A percentile compares a stretch with the other conserved stretches of the same genome.
Conservation (phyloP, 2,329 filamentous ascomycete species). For the Hypoxylon sp. region DNA sequence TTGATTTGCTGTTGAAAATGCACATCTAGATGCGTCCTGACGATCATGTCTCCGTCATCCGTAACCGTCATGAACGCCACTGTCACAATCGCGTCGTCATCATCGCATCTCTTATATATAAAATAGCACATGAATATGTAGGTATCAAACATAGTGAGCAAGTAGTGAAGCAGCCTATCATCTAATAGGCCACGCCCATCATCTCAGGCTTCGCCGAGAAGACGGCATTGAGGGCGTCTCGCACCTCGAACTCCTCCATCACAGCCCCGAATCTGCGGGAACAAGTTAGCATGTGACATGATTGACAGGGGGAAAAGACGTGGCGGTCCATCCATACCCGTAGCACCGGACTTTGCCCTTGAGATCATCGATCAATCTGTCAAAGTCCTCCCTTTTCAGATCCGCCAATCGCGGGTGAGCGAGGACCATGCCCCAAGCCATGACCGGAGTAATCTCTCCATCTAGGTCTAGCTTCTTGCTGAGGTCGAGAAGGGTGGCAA, state of each 20-base stretch:
- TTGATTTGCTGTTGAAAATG: slow-evolving; percentile 8
- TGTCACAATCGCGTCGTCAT: slow-evolving; percentile 16
- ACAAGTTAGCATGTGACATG: slow-evolving; percentile 31
- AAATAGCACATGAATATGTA: neutral
- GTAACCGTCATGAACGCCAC: slow-evolving; percentile 11
- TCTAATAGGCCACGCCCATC: slow-evolving; percentile 46
- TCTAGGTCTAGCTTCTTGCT: slow-evolving; percentile 87
- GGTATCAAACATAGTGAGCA: neutral
- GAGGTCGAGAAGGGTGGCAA: slow-evolving; percentile 86
- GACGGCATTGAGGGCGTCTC: slow-evolving; percentile 82
- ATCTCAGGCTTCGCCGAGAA: slow-evolving; percentile 70
- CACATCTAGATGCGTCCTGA: slow-evolving; percentile 18
- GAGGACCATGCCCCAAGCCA: slow-evolving; percentile 90
- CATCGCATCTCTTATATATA: slow-evolving; percentile 16
- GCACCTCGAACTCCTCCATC: slow-evolving; percentile 77
- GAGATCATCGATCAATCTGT: slow-evolving; percentile 79
- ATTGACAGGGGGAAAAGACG: too few species aligned
- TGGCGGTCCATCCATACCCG: slow-evolving; percentile 76
- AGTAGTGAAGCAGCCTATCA: neutral
- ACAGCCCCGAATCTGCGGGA: slow-evolving; percentile 71
- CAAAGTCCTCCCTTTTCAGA: slow-evolving; percentile 78
- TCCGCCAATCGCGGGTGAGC: slow-evolving; percentile 77
- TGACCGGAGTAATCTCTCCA: slow-evolving; percentile 93
- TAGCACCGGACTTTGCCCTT: slow-evolving; percentile 90
- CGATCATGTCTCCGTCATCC: slow-evolving; percentile 18